These are phyloP conservation scores for Trichocladium antarcticum DNA, from an alignment of 495 filamentous ascomycete species.

Conservation along the genomic window DNA sequence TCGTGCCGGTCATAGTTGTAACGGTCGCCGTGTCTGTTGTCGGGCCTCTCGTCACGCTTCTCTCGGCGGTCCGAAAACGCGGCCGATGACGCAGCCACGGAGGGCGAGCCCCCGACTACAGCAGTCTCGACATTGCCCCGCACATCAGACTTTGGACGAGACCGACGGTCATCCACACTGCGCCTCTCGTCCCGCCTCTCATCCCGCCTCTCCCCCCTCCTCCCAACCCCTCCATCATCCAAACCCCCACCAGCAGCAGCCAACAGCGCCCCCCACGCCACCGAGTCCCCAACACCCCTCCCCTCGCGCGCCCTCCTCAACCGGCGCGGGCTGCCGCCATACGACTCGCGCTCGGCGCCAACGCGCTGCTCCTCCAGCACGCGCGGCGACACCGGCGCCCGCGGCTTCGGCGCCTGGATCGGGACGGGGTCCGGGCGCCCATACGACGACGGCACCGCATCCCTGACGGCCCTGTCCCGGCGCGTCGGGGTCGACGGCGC, in stretches of 20 bases:
- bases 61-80: neutral
- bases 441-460: neutral
- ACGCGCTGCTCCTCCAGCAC: conserved; percentile 29
- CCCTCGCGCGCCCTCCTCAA: conserved; percentile 5
- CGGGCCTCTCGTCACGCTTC: neutral
- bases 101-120: neutral
- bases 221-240: conserved; percentile 35
- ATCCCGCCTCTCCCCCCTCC: conserved; percentile 5
- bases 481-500: conserved; percentile 6
- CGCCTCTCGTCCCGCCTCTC: conserved; percentile 16
- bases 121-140: conserved; percentile 2
- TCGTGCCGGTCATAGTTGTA: neutral
- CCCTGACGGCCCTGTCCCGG: conserved; percentile 6
- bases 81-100: neutral
- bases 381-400: conserved; percentile 31
- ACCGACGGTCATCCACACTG: conserved; percentile 12
- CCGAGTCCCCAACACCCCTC: conserved; percentile 7
- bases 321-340: conserved; percentile 1
- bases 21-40: neutral
- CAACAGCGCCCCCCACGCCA: neutral
- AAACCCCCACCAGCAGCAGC: conserved; percentile 29
- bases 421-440: conserved; percentile 27
- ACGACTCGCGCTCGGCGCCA: conserved; percentile 6
- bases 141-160: conserved; percentile 8
- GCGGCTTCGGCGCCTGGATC: conserved; percentile 40